These are phyloP conservation scores for Acanthamoeba culbertsoni DNA, from an alignment of 208 protist species.

Conservation along the genomic window DNA sequence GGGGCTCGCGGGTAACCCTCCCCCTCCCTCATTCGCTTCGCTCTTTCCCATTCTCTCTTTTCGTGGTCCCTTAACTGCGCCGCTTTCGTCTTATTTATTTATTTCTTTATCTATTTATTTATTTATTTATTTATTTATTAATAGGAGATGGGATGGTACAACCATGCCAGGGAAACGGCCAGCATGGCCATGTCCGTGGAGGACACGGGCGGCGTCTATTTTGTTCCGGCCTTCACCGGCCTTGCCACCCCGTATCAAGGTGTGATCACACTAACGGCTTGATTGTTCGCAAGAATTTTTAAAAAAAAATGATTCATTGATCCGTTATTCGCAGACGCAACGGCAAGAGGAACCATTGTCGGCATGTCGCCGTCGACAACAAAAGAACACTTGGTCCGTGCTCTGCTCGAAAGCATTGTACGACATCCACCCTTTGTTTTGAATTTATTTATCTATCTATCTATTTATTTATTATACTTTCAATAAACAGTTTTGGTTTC, in stretches of 20 bases:
- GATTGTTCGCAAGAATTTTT: too few species aligned
- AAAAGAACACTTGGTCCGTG: slow-evolving; percentile 66
- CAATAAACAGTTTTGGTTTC: too few species aligned
- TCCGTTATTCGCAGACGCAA: neutral
- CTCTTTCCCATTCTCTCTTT: neutral
- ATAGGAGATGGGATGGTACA: slow-evolving; percentile 63
- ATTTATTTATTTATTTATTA: too few species aligned
- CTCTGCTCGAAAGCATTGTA: slow-evolving; percentile 67
- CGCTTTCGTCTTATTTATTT: neutral
- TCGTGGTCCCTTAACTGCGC: neutral
- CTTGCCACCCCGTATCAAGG: slow-evolving; percentile 79
- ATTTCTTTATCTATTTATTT: neutral
- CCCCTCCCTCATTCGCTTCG: neutral
- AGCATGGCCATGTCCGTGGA: slow-evolving; percentile 55
- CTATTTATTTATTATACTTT: too few species aligned
- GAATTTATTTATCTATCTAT: too few species aligned
- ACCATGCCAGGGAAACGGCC: slow-evolving; percentile 48
- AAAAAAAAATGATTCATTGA: too few species aligned
- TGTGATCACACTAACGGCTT: slow-evolving; percentile 57
- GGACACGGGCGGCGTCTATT: slow-evolving; percentile 63
- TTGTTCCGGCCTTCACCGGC: slow-evolving; percentile 70
- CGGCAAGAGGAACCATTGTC: slow-evolving; percentile 65
- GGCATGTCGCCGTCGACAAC: slow-evolving; percentile 66
- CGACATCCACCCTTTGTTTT: too few species aligned
- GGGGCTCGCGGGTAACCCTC: slow-evolving; percentile 16